Base-by-base conservation (phyloP, 2,329 filamentous ascomycete genomes). In the Aspergillus calidoustus region DNA sequence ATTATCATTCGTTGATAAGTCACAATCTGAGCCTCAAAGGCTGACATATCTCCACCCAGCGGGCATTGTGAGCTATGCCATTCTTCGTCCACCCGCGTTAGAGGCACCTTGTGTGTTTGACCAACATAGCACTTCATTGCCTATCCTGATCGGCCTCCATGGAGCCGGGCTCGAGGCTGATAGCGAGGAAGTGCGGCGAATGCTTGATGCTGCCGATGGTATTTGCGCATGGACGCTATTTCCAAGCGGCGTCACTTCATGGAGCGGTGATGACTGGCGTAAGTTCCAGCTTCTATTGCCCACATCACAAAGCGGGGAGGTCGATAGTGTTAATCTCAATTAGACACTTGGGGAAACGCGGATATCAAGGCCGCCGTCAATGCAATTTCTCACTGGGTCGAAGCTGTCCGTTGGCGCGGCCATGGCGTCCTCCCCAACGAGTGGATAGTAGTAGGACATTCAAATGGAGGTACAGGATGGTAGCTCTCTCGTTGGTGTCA, bases 251-350 rank as follows among this genome's bases (percentile, higher is more conserved):
- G 83, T 83, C 17, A 87, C 84, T 19, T 73, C 83, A 6, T 87
- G 86, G 86, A 84, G 83, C 66, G 82, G 82, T 25, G 85, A 88
- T 71, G 86, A 87, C 67, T 87, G 86, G 86, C 86, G 79, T 81
- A 72, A 68, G 78, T 57, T n/a, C 48, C 13, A 54, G 15, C 13
- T 52, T n/a, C 7, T 28, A 11, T 51, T 31, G 15, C 41, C 28
- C 13, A 17, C 6, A 11, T 41, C n/a, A 31, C 17, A 44, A 13
- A 22, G 17, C 48, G 28, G 30, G 17, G 5, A 13, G 28, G 44
- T 41, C 25, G 54, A 41, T 28, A 48, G 1, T 38, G 25, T 34
- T 57, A 41, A 63, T 7, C 11, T 19, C 19, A 9, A 4, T 19
- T 57, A 71, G 69, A 87, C 68, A 80, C 76, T 5, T 87, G 84